Evolutionary conservation across 305 asterid genomes (phyloP).

Genomic region (Fraxinus ornus): DNA sequence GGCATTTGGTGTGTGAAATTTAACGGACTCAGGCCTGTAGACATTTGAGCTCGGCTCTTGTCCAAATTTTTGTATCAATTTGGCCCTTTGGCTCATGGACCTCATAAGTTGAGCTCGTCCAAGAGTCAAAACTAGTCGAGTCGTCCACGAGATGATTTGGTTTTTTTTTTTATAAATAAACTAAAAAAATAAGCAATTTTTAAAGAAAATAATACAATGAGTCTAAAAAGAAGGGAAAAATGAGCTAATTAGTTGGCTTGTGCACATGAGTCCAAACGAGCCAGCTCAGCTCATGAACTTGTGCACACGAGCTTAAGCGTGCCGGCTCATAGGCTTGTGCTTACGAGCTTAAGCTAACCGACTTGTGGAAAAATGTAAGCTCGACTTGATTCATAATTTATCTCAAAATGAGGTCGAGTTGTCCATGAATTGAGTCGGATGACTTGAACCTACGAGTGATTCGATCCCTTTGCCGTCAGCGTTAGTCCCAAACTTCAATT

Average conservation of each 20-base stretch:
- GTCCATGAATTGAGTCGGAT: no score
- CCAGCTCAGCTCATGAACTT: no score
- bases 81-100: neutral
- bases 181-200: neutral
- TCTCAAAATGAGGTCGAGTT: neutral
- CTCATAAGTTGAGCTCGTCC: neutral
- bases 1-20: neutral
- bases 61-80: neutral
- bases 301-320: no score
- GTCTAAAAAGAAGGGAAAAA: neutral
- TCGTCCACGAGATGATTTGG: neutral
- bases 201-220: neutral
- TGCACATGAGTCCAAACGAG: neutral
- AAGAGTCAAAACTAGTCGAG: no score
- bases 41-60: neutral
- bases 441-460: no score
- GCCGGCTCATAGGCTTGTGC: no score
- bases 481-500: conserved; percentile 15
- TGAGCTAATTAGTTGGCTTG: neutral
- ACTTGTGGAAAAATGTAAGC: neutral
- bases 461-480: neutral
- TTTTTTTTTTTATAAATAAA: no score
- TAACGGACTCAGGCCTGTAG: neutral
- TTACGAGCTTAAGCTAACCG: neutral
- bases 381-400: neutral